Percentiles rank a stretch among this genome's conserved stretches.
These are phyloP conservation scores for Arctium minus DNA, from an alignment of 129 eudicot genomes.

Conservation along the genomic window DNA sequence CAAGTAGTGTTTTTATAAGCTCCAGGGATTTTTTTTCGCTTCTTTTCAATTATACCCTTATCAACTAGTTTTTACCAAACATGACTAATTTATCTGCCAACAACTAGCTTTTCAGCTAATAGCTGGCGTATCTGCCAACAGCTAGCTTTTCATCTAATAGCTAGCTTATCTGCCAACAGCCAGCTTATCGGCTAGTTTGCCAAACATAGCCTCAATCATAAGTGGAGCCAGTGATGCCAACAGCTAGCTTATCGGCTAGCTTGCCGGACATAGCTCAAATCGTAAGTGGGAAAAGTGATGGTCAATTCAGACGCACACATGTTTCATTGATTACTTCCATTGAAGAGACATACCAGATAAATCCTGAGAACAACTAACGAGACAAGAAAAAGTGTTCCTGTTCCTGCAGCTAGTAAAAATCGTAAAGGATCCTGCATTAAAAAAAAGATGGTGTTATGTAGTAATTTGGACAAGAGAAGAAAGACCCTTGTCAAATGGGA, in stretches of 20 bases:
- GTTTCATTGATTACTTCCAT: background rate
- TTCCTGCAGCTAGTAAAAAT: conserved; percentile 81
- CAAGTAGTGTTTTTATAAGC: background rate
- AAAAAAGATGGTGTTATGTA: conserved; percentile 8
- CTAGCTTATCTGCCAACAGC: background rate
- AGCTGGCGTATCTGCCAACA: background rate
- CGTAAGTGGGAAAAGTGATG: background rate
- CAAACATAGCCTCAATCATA: background rate
- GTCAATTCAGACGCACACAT: background rate
- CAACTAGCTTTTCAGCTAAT: too few relatives aligned
- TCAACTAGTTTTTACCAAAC: too few relatives aligned
- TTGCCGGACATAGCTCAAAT: background rate
- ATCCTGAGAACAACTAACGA: conserved; percentile 81
- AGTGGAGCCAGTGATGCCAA: background rate
- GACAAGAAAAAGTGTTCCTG: conserved; percentile 92
- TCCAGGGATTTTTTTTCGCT: background rate
- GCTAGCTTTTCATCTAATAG: too few relatives aligned
- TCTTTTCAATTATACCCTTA: background rate
- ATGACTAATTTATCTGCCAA: too few relatives aligned
- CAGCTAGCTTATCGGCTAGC: background rate
- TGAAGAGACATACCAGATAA: conserved; percentile 60
- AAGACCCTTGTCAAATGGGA: background rate
- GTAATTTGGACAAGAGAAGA: background rate
- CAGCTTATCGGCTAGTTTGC: background rate
- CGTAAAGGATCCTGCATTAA: conserved; percentile 81